These are phyloP conservation scores for Anthoceros angustus DNA, from an alignment of 225 moss, liverwort and hornwort genomes.

Conservation along the genomic window DNA sequence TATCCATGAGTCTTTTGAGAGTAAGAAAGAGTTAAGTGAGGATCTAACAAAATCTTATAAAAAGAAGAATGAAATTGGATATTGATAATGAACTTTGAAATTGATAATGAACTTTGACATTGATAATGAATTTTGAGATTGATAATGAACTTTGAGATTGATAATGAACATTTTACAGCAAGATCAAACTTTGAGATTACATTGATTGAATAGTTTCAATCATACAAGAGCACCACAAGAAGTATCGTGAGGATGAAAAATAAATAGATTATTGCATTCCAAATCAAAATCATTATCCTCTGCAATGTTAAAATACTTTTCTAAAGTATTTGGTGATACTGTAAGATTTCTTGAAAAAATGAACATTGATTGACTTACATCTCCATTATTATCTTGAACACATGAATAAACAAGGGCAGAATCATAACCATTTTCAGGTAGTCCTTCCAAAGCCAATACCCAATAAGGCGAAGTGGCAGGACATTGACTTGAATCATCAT, in stretches of 20 bases:
- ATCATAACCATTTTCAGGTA: background rate
- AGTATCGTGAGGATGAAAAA: background rate
- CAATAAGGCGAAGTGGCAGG: background rate
- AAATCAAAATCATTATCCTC: background rate
- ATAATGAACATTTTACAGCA: no score
- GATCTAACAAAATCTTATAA: no score
- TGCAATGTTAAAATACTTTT: background rate
- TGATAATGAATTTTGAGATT: no score
- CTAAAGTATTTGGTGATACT: background rate
- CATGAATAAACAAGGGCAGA: background rate
- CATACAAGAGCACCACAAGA: background rate
- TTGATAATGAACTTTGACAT: no score
- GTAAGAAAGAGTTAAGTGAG: no score
- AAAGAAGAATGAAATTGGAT: no score
- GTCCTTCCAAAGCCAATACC: background rate
- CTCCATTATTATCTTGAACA: background rate
- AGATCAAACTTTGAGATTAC: no score
- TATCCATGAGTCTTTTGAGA: no score
- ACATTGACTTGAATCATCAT: background rate
- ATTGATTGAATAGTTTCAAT: no score
- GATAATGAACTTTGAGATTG: no score
- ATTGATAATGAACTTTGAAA: no score
- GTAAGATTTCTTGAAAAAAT: background rate
- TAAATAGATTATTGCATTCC: background rate
- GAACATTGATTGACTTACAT: background rate